Base-by-base conservation (phyloP, 1,284 basidiomycete species). In the Abortiporus biennis region DNA sequence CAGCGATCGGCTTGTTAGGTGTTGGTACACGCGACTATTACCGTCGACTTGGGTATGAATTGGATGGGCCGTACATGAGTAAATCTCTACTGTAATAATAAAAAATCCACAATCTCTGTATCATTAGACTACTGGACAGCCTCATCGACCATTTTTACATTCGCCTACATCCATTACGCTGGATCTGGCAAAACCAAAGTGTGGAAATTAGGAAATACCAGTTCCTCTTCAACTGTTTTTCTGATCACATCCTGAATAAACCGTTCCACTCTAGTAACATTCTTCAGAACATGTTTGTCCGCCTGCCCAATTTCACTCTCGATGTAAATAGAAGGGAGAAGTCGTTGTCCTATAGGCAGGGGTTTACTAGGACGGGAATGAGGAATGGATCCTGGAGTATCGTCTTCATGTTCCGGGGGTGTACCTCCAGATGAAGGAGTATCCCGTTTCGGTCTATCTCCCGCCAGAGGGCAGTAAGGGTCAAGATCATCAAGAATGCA, bases 51-150 rank as follows among this genome's bases (percentile, higher is more conserved):
- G 94, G 94, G 3, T 98, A 96, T 65, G 81, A 85, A 63, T 72
- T 98, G 43, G 95, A 99, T 57, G 96, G 95, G 0, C 93, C 93
- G 17, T 99, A 96, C 63, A 96, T 97, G 92, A 91, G 87, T 69
- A 95, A 95, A 66, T 71, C 69, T 23, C 56, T 87, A 48, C 44
- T 63, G 50, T 67, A 59, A 52, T 41, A 24, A 37, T 27, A 37
- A 56, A 9, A 8, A 29, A 29, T 9, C 23, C 9, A 66, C 52
- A 54, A 53, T 41, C 50, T 49, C 22, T 49, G 45, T 44, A 50
- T 44, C 37, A 37, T 37, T 38, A 19, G 32, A 36, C 30, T 50
- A 40, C 34, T 47, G 46, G 49, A 50, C 45, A 33, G 41, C n/a
- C 40, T 25, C 21, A 36, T 19, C 30, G 6, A 24, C 16, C 19